These are phyloP conservation scores for Gossypium schwendimanii DNA, from an alignment of 441 rosid species.

Conservation along the genomic window DNA sequence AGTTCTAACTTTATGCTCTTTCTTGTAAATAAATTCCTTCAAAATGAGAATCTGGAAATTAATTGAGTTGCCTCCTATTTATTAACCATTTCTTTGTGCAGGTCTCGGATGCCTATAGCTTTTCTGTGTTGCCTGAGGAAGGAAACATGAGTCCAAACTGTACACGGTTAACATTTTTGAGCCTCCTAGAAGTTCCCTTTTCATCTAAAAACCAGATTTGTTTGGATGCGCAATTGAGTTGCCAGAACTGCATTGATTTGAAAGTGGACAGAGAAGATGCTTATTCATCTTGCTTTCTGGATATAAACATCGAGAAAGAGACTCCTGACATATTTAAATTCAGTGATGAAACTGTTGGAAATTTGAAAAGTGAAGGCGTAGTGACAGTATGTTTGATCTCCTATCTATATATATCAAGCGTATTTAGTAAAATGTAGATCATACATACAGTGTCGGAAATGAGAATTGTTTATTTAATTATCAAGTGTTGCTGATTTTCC, in stretches of 20 bases:
- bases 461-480: not conserved
- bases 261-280: conserved; percentile 47
- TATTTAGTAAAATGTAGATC: not conserved
- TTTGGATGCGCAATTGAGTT: conserved; percentile 40
- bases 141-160: conserved; percentile 35
- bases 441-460: not conserved
- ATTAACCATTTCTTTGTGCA: conserved; percentile 24
- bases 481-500: conserved; percentile 7
- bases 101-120: conserved; percentile 60
- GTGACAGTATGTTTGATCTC: conserved; percentile 36
- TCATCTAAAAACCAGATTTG: conserved; percentile 46
- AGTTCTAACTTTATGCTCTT: not conserved
- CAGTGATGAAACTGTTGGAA: conserved; percentile 30
- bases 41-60: not conserved
- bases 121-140: conserved; percentile 63
- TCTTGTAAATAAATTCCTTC: not conserved
- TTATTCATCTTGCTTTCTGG: conserved; percentile 55
- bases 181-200: conserved; percentile 65
- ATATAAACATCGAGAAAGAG: conserved; percentile 56
- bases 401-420: not conserved
- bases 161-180: conserved; percentile 47
- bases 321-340: conserved; percentile 31
- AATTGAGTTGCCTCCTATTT: not conserved
- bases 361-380: conserved; percentile 30
- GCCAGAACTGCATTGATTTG: conserved; percentile 53